phyloP scores from a whole-genome alignment of 139 green algal genomes.

The Klebsormidium nitens region DNA sequence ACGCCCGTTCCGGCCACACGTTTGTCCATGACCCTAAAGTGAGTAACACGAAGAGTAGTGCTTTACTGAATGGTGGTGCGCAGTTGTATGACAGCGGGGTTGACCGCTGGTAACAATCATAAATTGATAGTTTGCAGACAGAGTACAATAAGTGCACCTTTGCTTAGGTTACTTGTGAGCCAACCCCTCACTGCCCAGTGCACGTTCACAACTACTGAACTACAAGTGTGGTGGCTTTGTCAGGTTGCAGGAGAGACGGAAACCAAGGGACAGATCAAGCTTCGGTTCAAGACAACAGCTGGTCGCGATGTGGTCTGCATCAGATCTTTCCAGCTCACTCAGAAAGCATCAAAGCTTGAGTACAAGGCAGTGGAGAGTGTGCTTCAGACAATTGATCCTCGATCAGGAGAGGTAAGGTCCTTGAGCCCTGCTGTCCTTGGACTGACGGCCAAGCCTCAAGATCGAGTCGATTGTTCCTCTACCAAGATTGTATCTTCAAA shows the following conservation, averaged over 20 bases:
- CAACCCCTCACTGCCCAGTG: neutral
- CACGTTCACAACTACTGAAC: too few relatives aligned
- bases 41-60: too few relatives aligned
- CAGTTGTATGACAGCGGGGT: neutral
- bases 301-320: conserved; percentile 71
- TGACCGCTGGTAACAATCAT: neutral
- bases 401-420: neutral
- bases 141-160: neutral
- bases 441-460: too few relatives aligned
- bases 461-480: too few relatives aligned
- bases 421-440: neutral
- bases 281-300: conserved; percentile 66
- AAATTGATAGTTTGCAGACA: neutral
- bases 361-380: conserved; percentile 49
- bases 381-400: conserved; percentile 26
- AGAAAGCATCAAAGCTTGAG: conserved; percentile 47
- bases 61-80: too few relatives aligned
- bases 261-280: conserved; percentile 94
- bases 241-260: conserved; percentile 74
- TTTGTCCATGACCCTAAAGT: conserved; percentile 93
- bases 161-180: neutral
- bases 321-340: conserved; percentile 72
- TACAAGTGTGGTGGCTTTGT: too few relatives aligned
- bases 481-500: too few relatives aligned
- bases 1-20: conserved; percentile 71